phyloP scores from a whole-genome alignment of 768 basidiomycete species.

The Podaxis sp. region DNA sequence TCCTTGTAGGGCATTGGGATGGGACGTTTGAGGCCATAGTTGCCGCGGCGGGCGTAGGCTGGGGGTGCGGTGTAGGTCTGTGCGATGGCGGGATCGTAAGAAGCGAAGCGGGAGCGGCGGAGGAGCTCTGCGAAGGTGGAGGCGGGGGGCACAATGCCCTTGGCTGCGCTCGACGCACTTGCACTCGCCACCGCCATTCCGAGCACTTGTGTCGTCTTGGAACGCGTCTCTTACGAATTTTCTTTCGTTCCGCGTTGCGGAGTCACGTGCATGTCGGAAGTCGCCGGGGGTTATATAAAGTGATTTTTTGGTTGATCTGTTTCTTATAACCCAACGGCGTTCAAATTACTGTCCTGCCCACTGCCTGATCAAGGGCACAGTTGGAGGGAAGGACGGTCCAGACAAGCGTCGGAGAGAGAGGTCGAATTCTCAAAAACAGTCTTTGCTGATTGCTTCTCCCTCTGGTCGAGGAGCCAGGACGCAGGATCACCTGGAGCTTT shows the following conservation, averaged over 20 bases:
- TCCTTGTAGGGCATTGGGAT: conserved; percentile 64
- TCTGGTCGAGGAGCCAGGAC: conserved; percentile 85
- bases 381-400: conserved; percentile 74
- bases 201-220: conserved; percentile 3
- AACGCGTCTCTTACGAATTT: conserved; percentile 10
- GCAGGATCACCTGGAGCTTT: conserved; percentile 90
- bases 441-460: conserved; percentile 90
- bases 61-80: conserved; percentile 76
- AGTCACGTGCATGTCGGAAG: conserved; percentile 1
- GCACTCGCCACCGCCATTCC: conserved; percentile 25
- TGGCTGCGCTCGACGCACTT: conserved; percentile 11
- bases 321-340: conserved; percentile 52
- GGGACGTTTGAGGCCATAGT: conserved; percentile 87
- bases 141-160: conserved; percentile 35
- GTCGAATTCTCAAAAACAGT: conserved; percentile 82
- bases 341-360: conserved; percentile 79
- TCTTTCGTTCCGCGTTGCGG: not conserved
- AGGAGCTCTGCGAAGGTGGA: conserved; percentile 79
- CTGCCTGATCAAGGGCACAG: conserved; percentile 27
- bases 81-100: conserved; percentile 72
- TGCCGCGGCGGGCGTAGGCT: conserved; percentile 71
- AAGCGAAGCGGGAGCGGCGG: conserved; percentile 79
- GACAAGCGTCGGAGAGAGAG: conserved; percentile 83
- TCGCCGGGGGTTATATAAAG: conserved; percentile 33
- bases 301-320: conserved; percentile 4